These are phyloP conservation scores for Sanghuangporus sanghuang DNA, from an alignment of 1,284 basidiomycete species.

Conservation along the genomic window DNA sequence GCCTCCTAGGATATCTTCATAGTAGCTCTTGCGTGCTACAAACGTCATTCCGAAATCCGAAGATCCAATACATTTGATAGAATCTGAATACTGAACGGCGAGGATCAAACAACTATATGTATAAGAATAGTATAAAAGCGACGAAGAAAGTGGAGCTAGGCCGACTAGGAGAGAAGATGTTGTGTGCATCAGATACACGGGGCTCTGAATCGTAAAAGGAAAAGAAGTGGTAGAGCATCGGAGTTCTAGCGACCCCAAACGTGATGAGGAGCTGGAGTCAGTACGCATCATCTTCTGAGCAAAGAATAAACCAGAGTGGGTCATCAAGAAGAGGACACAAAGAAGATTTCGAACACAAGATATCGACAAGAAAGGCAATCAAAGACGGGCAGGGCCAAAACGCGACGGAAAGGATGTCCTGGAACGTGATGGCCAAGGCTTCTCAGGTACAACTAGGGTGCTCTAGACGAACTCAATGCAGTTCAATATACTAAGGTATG, in stretches of 20 bases:
- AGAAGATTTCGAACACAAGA: neutral
- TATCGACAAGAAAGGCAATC: neutral
- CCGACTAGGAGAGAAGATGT: neutral
- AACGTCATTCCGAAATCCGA: neutral
- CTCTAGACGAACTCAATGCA: neutral
- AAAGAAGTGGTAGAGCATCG: neutral
- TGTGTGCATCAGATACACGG: neutral
- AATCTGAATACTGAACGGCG: neutral
- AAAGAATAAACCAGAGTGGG: neutral
- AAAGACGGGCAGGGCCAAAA: neutral
- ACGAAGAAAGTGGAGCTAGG: neutral
- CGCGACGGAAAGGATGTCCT: constrained; percentile 5
- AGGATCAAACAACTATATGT: neutral
- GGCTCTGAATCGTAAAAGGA: neutral
- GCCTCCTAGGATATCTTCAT: neutral
- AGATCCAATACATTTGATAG: neutral
- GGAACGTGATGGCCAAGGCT: neutral
- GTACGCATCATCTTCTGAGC: neutral
- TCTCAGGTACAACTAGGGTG: constrained; percentile 1
- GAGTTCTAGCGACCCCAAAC: neutral
- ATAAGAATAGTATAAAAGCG: neutral
- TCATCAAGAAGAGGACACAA: neutral
- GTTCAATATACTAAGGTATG: neutral
- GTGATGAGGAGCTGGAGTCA: neutral
- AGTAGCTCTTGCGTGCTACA: neutral